Conservation (phyloP, 2,329 filamentous ascomycete genomes). For the Didymella glomerata region DNA sequence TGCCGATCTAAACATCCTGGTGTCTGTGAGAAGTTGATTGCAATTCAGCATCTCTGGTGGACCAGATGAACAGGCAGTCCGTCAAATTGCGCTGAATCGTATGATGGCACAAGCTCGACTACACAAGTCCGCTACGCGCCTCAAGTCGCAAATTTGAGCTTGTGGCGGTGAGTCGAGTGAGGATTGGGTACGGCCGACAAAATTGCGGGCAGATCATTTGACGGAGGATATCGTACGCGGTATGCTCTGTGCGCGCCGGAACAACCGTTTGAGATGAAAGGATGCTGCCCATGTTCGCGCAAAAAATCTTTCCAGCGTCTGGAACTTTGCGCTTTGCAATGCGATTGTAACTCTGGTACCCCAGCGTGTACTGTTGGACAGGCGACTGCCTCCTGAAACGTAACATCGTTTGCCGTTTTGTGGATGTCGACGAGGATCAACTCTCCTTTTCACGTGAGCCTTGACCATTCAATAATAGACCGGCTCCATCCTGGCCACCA, state of each 20-base stretch:
- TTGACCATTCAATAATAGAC: constrained; percentile 28
- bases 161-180: constrained; percentile 35
- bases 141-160: constrained; percentile 22
- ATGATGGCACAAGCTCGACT: constrained; percentile 16
- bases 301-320: constrained; percentile 23
- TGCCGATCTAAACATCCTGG: constrained; percentile 1
- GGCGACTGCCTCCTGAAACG: constrained; percentile 35
- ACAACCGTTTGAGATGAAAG: constrained; percentile 34
- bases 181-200: constrained; percentile 30
- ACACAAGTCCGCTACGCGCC: constrained; percentile 20
- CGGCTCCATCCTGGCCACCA: constrained; percentile 33
- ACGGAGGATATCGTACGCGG: constrained; percentile 26
- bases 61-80: constrained; percentile 1
- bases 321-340: constrained; percentile 9
- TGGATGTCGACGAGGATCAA: constrained; percentile 22
- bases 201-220: constrained; percentile 35
- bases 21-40: constrained; percentile 27
- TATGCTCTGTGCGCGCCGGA: constrained; percentile 34
- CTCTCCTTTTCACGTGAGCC: constrained; percentile 44
- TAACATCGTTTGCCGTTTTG: constrained; percentile 24
- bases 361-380: constrained; percentile 25
- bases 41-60: constrained; percentile 10
- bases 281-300: constrained; percentile 15
- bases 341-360: background rate
- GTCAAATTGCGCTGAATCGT: constrained; percentile 22